Percentiles rank a stretch among this genome's conserved stretches.
Conservation (phyloP, 257 asterid genomes). For the Solanum chilense region DNA sequence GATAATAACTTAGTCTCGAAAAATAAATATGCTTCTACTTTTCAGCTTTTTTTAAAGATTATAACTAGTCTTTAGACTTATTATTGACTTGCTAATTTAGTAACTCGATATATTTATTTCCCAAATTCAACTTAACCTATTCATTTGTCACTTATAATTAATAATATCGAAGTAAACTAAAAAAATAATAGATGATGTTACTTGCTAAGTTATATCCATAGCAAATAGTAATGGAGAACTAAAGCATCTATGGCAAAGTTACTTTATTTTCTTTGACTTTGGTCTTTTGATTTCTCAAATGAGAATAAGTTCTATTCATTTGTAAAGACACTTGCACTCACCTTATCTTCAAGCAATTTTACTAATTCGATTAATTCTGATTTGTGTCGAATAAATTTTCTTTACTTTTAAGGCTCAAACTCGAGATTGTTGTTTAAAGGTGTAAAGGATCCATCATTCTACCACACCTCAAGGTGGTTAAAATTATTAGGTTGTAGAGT, state of each 20-base stretch:
- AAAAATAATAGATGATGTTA: neutral
- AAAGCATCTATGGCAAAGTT: neutral
- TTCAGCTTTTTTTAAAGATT: too few species aligned
- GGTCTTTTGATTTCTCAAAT: neutral
- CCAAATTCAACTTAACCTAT: too few species aligned
- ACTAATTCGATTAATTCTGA: fast-evolving
- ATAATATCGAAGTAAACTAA: neutral
- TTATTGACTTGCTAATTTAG: too few species aligned
- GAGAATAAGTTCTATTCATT: neutral
- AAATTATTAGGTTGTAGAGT: too few species aligned
- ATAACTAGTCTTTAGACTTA: too few species aligned
- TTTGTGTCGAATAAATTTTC: neutral
- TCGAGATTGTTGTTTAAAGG: too few species aligned
- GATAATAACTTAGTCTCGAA: too few species aligned
- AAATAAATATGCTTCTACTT: too few species aligned
- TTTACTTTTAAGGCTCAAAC: too few species aligned
- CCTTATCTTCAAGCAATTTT: neutral
- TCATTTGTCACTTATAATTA: neutral
- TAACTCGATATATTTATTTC: too few species aligned
- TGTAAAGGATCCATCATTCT: too few species aligned
- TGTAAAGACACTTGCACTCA: neutral
- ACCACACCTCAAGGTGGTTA: too few species aligned
- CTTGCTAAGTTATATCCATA: neutral
- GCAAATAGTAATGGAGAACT: neutral
- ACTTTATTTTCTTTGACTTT: neutral